Base-by-base conservation (phyloP, 1,284 basidiomycete species). In the Leccinum holopus region DNA sequence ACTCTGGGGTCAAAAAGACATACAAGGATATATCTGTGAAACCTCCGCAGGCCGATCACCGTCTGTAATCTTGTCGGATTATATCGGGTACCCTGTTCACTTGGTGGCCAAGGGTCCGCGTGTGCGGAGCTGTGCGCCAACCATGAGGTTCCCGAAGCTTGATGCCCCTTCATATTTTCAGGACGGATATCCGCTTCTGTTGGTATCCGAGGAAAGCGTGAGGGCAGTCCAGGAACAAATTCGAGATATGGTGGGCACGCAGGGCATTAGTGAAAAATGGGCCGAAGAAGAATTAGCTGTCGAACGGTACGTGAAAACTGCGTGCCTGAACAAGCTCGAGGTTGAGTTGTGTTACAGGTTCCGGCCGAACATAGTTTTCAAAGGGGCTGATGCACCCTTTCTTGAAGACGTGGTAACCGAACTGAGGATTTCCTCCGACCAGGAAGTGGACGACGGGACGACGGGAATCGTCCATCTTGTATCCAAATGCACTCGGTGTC, bases 301-400 rank as follows among this genome's bases (percentile, higher is more conserved):
- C 55, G 85, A 89, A 69, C 82, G 89, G 88, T 89, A 61, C 51
- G 75, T 66, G 37, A 25, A 49, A 35, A 56, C 56, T 18, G 3
- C 28, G 51, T 41, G 33, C 18, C 41, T 28, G 18, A 54, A 49
- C 11, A 39, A 11, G 37, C 4, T 18, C 33, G 53, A 52, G 49
- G 49, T 54, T 63, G 64, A 64, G 51, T 14, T 64, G 33, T 51
- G 55, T 55, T n/a, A 25, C 65, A 90, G 88, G 68, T 91, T 91
- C 77, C 77, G 90, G 55, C 89, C 90, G 0, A 92, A 91, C 70
- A 84, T 92, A 61, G 82, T 91, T 5, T 70, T 90, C 66, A 76
- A 77, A 61, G 90, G 90, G 21, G 78, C 81, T 1, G 77, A 79
- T 1, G 68, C 72, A 16, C 80, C 83, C 1, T 84, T 83, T 66